Evolutionary conservation across 768 basidiomycete genomes (phyloP).

Genomic region (Podaxis sp.): DNA sequence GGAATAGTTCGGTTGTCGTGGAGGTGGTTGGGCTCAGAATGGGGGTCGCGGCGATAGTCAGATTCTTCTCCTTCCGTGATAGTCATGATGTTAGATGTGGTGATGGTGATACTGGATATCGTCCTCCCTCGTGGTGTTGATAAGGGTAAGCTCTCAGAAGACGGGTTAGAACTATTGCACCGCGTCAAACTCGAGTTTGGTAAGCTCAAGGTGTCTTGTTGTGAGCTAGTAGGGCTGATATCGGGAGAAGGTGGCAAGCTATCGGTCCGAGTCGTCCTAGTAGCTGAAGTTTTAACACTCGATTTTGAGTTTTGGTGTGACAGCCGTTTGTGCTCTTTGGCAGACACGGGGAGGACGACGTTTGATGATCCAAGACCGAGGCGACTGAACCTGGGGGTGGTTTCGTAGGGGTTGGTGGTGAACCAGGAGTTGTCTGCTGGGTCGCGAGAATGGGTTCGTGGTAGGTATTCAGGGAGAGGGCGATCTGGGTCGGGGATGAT

Average conservation of each 20-base stretch:
- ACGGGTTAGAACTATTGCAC: not conserved
- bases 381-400: constrained; percentile 41
- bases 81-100: not conserved
- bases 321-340: constrained; percentile 27
- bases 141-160: not conserved
- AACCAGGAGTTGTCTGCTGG: constrained; percentile 36
- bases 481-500: constrained; percentile 9
- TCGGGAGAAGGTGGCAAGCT: not conserved
- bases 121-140: not conserved
- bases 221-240: not conserved
- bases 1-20: not conserved
- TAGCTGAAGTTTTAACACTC: not conserved
- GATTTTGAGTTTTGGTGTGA: not conserved
- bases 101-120: not conserved
- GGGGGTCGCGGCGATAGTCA: not conserved
- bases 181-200: not conserved
- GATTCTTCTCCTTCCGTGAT: not conserved
- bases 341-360: constrained; percentile 43
- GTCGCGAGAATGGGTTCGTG: constrained; percentile 12
- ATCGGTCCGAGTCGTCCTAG: not conserved
- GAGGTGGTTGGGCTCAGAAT: not conserved
- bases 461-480: constrained; percentile 12
- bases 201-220: not conserved
- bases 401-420: constrained; percentile 32
- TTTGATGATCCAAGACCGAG: constrained; percentile 31